Base-by-base conservation (phyloP, 805 yeast species). In the Ogataea pilisensis region DNA sequence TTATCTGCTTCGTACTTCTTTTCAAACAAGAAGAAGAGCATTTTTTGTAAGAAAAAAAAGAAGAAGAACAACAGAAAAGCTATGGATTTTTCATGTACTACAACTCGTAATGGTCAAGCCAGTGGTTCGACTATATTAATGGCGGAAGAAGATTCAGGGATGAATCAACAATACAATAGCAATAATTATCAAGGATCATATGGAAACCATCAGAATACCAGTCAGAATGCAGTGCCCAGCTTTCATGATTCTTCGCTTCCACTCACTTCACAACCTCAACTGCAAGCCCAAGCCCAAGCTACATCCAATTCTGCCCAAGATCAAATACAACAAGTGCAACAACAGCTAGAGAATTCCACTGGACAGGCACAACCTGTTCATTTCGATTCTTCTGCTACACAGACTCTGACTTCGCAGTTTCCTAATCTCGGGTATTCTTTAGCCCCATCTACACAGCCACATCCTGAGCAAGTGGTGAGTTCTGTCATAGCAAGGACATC, bases 311-410 rank as follows among this genome's bases (percentile, higher is more conserved):
- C 8, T 13, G 28, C 31, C 19, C 45, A 44, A 6, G 36, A 39
- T 31, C 43, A 39, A 28, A 34, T 31, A 4, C 37, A 39, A 19
- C 45, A 42, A 16, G 37, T 32, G 12, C 42, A 35, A 20, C 42
- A 38, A 5, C 40, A 41, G 31, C 20, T 35, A 26, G 25, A 31
- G 18, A 30, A 32, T 13, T 19, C 31, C 11, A 19, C n/a, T 29
- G 19, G 9, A 11, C 19, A 29, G 8, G 8, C 8, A n/a, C 31
- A 29, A 14, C 5, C 14, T 13, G 5, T 14, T 13, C 29, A 27
- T 9, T 27, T 9, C 16, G 8, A 30, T 16, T 16, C 32, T 17
- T 17, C 32, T n/a, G 20, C 11, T 5, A 5, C 22, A 6, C 35
- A 8, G 19, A 21, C 20, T 12, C 12, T 6, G n/a, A 21, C 14